Conservation (phyloP, 2,329 filamentous ascomycete species). For the Atkinsonella texensis region DNA sequence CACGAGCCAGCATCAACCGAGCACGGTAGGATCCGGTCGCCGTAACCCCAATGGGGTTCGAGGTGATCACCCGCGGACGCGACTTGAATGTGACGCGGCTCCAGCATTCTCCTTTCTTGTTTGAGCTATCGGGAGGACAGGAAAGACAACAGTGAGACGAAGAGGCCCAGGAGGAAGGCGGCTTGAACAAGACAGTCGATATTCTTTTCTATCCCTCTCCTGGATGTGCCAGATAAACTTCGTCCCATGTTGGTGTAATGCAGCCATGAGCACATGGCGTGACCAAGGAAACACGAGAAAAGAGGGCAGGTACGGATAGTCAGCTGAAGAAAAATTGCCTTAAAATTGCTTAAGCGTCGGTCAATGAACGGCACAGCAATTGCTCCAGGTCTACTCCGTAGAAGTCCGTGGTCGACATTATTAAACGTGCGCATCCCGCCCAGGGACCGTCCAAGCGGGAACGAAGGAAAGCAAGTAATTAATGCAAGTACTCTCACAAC, state of each 20-base stretch:
- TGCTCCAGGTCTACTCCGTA: not conserved
- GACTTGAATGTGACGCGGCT: constrained; percentile 30
- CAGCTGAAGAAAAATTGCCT: not conserved
- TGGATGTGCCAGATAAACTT: not conserved
- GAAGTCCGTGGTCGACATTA: not conserved
- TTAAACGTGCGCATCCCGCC: not conserved
- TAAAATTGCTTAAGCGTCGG: not conserved
- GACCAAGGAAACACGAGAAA: not conserved
- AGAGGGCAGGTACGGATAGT: not conserved
- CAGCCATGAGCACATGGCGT: not conserved
- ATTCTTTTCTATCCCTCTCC: not conserved
- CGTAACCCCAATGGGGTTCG: constrained; percentile 35
- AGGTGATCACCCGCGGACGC: constrained; percentile 21
- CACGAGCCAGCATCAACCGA: constrained; percentile 34
- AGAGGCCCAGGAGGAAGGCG: not conserved
- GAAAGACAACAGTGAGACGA: not conserved
- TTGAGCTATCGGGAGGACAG: not conserved
- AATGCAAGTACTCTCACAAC: not conserved
- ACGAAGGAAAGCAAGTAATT: not conserved
- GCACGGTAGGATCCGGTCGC: constrained; percentile 32
- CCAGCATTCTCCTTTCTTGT: constrained; percentile 5
- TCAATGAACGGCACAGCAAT: not conserved
- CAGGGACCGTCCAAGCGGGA: not conserved
- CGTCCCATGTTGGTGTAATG: not conserved
- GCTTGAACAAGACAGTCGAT: not conserved